Evolutionary conservation across 139 green algal species (phyloP).

Genomic region (Diplosphaera chodatii): DNA sequence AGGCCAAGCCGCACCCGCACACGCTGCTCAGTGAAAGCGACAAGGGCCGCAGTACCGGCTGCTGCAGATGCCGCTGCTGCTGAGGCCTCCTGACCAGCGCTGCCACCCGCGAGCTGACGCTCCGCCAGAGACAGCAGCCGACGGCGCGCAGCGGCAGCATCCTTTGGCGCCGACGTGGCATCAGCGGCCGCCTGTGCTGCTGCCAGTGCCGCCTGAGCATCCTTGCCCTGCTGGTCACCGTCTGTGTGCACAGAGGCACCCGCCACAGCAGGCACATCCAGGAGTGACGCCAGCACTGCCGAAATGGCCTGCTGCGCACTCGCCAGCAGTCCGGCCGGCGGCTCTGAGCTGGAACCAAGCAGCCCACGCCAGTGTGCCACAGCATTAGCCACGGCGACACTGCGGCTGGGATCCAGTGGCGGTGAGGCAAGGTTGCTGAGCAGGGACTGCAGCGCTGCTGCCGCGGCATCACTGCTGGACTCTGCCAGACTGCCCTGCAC

Average conservation of each 20-base stretch:
- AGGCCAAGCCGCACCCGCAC: not conserved
- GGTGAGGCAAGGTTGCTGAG: not conserved
- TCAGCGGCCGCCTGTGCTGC: no score
- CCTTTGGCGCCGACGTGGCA: not conserved
- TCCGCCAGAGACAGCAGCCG: not conserved
- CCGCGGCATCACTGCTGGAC: not conserved
- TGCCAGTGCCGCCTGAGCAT: not conserved
- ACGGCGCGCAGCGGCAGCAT: not conserved
- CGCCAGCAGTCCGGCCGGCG: not conserved
- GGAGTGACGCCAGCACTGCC: not conserved
- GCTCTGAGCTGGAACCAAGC: not conserved
- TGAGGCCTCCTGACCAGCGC: not conserved
- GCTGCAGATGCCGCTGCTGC: no score
- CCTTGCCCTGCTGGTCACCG: not conserved
- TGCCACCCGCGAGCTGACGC: not conserved
- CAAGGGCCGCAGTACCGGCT: not conserved
- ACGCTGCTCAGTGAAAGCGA: not conserved
- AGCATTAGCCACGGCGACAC: no score
- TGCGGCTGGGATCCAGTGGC: not conserved
- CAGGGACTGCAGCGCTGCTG: not conserved
- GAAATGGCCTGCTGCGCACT: not conserved
- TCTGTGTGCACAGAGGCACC: no score
- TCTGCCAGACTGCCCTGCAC: not conserved
- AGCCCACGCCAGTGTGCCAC: not conserved
- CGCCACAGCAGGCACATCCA: no score